These are phyloP conservation scores for Rhodosorus marinus DNA, from an alignment of 23 red algal genomes.

Conservation along the genomic window DNA sequence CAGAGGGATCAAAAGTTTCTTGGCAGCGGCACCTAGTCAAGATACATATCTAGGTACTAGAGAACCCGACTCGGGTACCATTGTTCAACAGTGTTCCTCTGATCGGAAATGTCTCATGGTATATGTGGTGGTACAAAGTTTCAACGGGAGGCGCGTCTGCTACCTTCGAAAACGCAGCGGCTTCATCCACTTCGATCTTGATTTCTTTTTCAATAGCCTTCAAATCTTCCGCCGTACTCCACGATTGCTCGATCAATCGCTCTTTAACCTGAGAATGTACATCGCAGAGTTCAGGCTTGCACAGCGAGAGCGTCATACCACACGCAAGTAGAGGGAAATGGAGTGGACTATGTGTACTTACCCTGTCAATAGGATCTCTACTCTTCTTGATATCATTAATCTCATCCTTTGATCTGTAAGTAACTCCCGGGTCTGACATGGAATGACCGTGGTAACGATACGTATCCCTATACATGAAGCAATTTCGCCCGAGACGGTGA, in stretches of 20 bases:
- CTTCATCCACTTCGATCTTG: constrained; percentile 67
- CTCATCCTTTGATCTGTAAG: constrained; percentile 84
- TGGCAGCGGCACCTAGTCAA: background rate
- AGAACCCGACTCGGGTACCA: no score
- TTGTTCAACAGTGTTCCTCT: background rate
- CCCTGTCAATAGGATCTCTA: constrained; percentile 82
- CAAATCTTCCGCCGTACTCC: constrained; percentile 56
- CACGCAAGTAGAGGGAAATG: no score
- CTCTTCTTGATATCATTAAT: constrained; percentile 57
- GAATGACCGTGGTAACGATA: constrained; percentile 95
- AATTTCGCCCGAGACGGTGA: no score
- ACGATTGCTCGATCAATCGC: constrained; percentile 58
- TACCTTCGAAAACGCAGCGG: constrained; percentile 41
- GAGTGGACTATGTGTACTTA: no score
- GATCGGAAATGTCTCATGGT: background rate
- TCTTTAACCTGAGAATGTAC: no score
- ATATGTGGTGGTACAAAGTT: constrained; percentile 43
- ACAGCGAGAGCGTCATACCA: no score
- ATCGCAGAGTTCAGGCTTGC: no score
- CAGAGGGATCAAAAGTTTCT: no score
- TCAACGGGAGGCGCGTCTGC: constrained; percentile 21
- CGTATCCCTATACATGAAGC: constrained; percentile 79
- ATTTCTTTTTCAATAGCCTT: constrained; percentile 64
- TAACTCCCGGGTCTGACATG: constrained; percentile 84
- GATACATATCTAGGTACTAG: background rate